These are phyloP conservation scores for Scorias spongiosa DNA, from an alignment of 2,329 filamentous ascomycete genomes.

Conservation along the genomic window DNA sequence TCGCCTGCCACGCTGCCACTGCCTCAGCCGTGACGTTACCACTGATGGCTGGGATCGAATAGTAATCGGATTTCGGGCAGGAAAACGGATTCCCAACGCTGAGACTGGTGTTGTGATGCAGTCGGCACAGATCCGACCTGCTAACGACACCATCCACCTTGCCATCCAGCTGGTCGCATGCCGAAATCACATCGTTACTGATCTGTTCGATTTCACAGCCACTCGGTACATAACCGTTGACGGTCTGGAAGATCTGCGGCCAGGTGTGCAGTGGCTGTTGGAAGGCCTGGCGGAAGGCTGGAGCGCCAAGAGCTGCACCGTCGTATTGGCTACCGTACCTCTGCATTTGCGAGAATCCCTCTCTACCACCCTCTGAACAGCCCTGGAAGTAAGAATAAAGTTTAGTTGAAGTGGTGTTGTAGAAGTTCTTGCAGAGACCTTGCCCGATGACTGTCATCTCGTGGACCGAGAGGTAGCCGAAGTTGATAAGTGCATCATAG, in stretches of 20 bases:
- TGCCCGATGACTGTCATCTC: constrained; percentile 38
- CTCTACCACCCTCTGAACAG: constrained; percentile 39
- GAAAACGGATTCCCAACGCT: constrained; percentile 33
- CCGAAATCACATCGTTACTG: constrained; percentile 38
- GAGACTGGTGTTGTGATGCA: constrained; percentile 31
- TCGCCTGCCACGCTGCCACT: constrained; percentile 20
- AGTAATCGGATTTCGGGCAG: constrained; percentile 22
- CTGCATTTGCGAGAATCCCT: constrained; percentile 36
- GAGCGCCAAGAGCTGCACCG: constrained; percentile 31
- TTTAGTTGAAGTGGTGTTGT: constrained; percentile 11
- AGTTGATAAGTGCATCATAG: constrained; percentile 35
- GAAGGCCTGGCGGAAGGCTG: constrained; percentile 31
- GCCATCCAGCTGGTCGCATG: constrained; percentile 42
- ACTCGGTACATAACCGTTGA: constrained; percentile 26
- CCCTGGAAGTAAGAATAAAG: constrained; percentile 38
- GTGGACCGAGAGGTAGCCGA: constrained; percentile 35
- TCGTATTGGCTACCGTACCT: constrained; percentile 35
- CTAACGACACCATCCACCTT: constrained; percentile 39
- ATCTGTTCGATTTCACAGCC: constrained; percentile 36
- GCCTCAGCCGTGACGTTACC: constrained; percentile 20
- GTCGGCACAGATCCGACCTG: constrained; percentile 32
- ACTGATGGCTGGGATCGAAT: constrained; percentile 15
- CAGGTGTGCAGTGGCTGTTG: constrained; percentile 32
- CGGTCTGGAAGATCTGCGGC: constrained; percentile 25
- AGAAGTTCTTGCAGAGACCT: constrained; percentile 27